Conservation (phyloP, 768 basidiomycete species). For the Mycena rebaudengoi region DNA sequence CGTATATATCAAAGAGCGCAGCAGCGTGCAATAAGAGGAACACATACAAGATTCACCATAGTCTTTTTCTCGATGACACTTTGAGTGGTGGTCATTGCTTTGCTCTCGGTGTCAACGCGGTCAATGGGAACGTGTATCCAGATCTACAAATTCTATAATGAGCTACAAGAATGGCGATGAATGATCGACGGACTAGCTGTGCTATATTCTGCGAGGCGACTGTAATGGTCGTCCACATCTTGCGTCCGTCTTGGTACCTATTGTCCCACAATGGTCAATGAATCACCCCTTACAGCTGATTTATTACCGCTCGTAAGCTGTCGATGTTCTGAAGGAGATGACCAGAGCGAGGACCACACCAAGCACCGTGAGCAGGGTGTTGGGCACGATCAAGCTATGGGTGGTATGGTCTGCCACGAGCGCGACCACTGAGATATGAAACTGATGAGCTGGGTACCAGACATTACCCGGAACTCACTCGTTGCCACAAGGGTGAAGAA, state of each 20-base stretch:
- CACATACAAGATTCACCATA: slow-evolving; percentile 72
- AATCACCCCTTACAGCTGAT: not conserved
- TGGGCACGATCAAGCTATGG: slow-evolving; percentile 60
- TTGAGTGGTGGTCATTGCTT: slow-evolving; percentile 46
- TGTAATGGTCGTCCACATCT: slow-evolving; percentile 60
- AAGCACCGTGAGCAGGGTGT: slow-evolving; percentile 69
- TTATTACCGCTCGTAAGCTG: slow-evolving; percentile 68
- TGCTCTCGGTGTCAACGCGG: slow-evolving; percentile 43
- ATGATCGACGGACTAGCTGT: slow-evolving; percentile 16
- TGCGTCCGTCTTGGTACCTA: slow-evolving; percentile 75
- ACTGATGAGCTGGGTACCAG: slow-evolving; percentile 52
- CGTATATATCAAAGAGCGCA: no score
- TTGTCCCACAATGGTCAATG: not conserved
- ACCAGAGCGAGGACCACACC: slow-evolving; percentile 79
- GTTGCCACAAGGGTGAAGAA: slow-evolving; percentile 69
- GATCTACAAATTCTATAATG: slow-evolving; percentile 44
- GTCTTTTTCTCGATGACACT: slow-evolving; percentile 76
- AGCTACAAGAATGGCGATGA: not conserved
- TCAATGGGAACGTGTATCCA: slow-evolving; percentile 65
- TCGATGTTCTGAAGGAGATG: slow-evolving; percentile 77
- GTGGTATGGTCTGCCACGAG: slow-evolving; percentile 59
- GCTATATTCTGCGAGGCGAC: slow-evolving; percentile 25
- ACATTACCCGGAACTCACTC: slow-evolving; percentile 52
- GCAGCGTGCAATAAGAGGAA: no score
- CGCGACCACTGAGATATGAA: slow-evolving; percentile 65